Conservation (phyloP, 2,329 filamentous ascomycete genomes). For the Fonsecaea erecta region DNA sequence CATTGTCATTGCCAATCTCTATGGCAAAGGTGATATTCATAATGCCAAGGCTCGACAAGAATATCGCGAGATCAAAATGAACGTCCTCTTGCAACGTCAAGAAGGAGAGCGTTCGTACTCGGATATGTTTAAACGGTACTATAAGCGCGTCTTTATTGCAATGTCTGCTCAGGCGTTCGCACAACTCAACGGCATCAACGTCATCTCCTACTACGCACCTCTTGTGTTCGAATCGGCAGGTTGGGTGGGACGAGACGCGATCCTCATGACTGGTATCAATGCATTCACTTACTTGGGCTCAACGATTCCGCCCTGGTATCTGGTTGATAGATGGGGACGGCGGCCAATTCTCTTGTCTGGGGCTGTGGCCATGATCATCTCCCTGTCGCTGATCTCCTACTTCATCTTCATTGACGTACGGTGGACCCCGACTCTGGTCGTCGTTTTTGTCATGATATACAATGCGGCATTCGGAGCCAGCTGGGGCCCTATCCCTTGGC, state of each 20-base stretch:
- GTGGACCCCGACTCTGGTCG: conserved; percentile 80
- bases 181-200: conserved; percentile 98
- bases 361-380: conserved; percentile 84
- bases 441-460: conserved; percentile 96
- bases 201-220: conserved; percentile 98
- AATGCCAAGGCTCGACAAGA: conserved; percentile 90
- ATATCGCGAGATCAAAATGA: conserved; percentile 99
- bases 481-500: conserved; percentile 98
- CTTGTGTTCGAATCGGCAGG: conserved; percentile 95
- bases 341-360: conserved; percentile 88
- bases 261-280: conserved; percentile 97
- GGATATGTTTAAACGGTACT: conserved; percentile 95
- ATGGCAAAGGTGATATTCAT: conserved; percentile 94
- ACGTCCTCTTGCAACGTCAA: conserved; percentile 87
- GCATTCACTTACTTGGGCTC: conserved; percentile 87
- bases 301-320: conserved; percentile 94
- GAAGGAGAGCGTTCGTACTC: conserved; percentile 89
- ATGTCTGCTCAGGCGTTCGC: conserved; percentile 97
- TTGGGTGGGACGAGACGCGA: conserved; percentile 88
- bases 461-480: conserved; percentile 95
- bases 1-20: conserved; percentile 95
- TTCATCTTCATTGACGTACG: conserved; percentile 87
- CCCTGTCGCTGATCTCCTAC: conserved; percentile 88
- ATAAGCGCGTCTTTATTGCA: conserved; percentile 91
- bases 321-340: conserved; percentile 90